phyloP scores from a whole-genome alignment of 345 rosid species.

The Arabidopsis arenosa region DNA sequence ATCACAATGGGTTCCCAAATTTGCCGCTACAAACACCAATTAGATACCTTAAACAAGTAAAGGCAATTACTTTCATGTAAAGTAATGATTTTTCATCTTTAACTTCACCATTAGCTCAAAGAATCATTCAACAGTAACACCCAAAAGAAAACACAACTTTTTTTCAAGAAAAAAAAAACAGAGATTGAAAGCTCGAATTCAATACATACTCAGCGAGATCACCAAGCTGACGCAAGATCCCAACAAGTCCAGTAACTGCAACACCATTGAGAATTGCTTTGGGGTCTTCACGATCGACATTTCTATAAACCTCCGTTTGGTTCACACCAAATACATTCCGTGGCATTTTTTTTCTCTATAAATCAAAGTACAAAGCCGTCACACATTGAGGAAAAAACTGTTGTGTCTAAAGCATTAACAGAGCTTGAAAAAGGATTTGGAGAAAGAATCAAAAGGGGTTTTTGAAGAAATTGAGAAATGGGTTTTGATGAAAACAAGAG shows the following conservation, averaged over 20 bases:
- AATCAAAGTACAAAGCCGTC: neutral
- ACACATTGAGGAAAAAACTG: conserved; percentile 12
- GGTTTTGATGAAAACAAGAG: conserved; percentile 19
- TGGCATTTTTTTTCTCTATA: conserved; percentile 61
- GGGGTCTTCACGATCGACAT: conserved; percentile 76
- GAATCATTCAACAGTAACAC: conserved; percentile 42
- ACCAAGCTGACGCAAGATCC: conserved; percentile 96
- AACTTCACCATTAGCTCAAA: conserved; percentile 40
- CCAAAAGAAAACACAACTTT: neutral
- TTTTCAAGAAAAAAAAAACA: neutral
- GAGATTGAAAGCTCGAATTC: neutral
- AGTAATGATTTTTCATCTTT: conserved; percentile 33
- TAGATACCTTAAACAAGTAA: neutral
- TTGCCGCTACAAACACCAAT: neutral
- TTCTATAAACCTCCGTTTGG: conserved; percentile 59
- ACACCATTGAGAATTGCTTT: conserved; percentile 78
- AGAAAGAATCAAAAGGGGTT: conserved; percentile 20
- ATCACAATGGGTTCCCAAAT: conserved; percentile 12
- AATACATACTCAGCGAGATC: conserved; percentile 92
- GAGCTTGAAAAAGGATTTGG: neutral
- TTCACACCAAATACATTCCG: conserved; percentile 68
- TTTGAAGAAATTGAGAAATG: conserved; percentile 39
- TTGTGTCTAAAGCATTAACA: conserved; percentile 20
- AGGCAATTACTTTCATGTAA: conserved; percentile 31
- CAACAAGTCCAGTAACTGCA: conserved; percentile 83